These are phyloP conservation scores for Anacardium occidentale DNA, from an alignment of 345 rosid genomes.

Conservation along the genomic window DNA sequence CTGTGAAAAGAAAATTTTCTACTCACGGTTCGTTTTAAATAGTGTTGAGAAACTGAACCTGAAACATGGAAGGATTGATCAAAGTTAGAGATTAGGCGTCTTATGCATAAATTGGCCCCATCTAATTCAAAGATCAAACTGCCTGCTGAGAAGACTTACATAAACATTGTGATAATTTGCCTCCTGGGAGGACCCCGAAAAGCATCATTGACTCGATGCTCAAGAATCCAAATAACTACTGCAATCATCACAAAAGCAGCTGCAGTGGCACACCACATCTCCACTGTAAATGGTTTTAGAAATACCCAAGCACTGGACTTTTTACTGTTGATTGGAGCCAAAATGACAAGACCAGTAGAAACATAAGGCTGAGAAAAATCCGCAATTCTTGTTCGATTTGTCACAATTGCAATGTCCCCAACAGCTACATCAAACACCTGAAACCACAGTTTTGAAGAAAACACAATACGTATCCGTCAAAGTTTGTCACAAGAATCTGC, in stretches of 20 bases:
- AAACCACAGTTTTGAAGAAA: slow-evolving; percentile 20
- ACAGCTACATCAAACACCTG: slow-evolving; percentile 68
- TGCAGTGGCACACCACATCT: slow-evolving; percentile 58
- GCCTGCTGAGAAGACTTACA: slow-evolving; percentile 42
- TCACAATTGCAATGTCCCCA: slow-evolving; percentile 68
- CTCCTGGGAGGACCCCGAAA: slow-evolving; percentile 67
- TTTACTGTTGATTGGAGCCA: slow-evolving; percentile 46
- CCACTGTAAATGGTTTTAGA: slow-evolving; percentile 63
- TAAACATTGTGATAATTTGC: slow-evolving; percentile 56
- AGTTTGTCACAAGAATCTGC: slow-evolving; percentile 11
- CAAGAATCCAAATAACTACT: slow-evolving; percentile 73
- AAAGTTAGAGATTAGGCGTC: slow-evolving; percentile 19
- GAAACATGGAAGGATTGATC: slow-evolving; percentile 25
- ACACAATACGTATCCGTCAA: slow-evolving; percentile 3
- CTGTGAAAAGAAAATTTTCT: neutral
- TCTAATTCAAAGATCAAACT: neutral
- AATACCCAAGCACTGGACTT: slow-evolving; percentile 61
- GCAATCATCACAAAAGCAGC: slow-evolving; percentile 55
- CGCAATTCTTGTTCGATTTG: slow-evolving; percentile 49
- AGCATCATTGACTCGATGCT: slow-evolving; percentile 70
- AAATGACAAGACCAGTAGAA: slow-evolving; percentile 67
- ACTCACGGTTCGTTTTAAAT: slow-evolving; percentile 79
- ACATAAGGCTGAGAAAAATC: slow-evolving; percentile 80
- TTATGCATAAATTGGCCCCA: neutral
- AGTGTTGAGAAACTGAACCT: slow-evolving; percentile 97